These are phyloP conservation scores for Verticillium nubilum DNA, from an alignment of 2,329 filamentous ascomycete species.

Conservation along the genomic window DNA sequence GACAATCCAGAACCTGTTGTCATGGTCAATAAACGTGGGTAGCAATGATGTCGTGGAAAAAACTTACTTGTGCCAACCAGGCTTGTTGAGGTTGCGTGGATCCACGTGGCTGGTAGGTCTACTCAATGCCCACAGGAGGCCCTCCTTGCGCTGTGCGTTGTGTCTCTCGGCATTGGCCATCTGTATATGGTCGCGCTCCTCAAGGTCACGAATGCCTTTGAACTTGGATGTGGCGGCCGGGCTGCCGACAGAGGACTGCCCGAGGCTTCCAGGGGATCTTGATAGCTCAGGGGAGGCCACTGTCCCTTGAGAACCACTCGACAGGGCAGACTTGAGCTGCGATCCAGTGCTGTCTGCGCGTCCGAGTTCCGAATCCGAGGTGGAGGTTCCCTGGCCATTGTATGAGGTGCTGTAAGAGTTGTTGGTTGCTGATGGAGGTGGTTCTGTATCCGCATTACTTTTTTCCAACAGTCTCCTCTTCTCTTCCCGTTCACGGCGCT, in stretches of 20 bases:
- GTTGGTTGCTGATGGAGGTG: slow-evolving; percentile 28
- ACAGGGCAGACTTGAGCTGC: slow-evolving; percentile 44
- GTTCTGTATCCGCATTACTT: slow-evolving; percentile 64
- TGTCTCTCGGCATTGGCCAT: slow-evolving; percentile 48
- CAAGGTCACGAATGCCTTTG: slow-evolving; percentile 86
- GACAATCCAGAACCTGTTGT: slow-evolving; percentile 90
- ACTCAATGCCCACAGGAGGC: slow-evolving; percentile 89
- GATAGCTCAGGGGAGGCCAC: slow-evolving; percentile 37
- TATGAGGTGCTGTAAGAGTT: slow-evolving; percentile 22
- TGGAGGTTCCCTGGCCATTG: slow-evolving; percentile 42
- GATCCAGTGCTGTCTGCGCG: slow-evolving; percentile 71
- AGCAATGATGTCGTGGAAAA: not conserved
- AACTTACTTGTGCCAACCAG: slow-evolving; percentile 95
- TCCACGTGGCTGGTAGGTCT: slow-evolving; percentile 91
- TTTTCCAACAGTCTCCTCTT: slow-evolving; percentile 88
- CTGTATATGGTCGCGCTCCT: slow-evolving; percentile 67
- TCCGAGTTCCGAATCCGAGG: slow-evolving; percentile 64
- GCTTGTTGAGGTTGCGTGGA: slow-evolving; percentile 90
- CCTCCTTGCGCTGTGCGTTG: slow-evolving; percentile 79
- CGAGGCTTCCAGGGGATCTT: slow-evolving; percentile 51
- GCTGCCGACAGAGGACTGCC: slow-evolving; percentile 39
- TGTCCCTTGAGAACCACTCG: not conserved
- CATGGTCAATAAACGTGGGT: not conserved
- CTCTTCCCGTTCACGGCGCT: slow-evolving; percentile 91
- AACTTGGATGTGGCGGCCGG: slow-evolving; percentile 59